Conservation (phyloP, 495 filamentous ascomycete genomes). For the Podospora pseudocomata region DNA sequence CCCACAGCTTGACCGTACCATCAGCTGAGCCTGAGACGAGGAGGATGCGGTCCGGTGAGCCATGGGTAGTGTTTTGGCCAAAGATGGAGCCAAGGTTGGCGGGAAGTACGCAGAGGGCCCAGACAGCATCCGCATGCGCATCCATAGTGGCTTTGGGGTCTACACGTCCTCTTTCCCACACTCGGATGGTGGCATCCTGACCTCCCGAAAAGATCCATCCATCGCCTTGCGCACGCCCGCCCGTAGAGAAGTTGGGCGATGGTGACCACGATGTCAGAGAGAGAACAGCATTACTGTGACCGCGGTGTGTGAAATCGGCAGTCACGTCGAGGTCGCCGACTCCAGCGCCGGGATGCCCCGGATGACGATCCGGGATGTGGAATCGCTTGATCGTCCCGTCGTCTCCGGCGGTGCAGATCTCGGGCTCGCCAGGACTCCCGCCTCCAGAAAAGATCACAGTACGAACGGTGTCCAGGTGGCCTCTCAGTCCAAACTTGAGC, state of each 20-base stretch:
- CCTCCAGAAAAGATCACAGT: constrained; percentile 95
- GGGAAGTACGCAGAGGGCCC: constrained; percentile 93
- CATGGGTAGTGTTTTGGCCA: constrained; percentile 63
- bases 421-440: constrained; percentile 88
- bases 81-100: constrained; percentile 73
- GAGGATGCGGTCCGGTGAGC: constrained; percentile 76
- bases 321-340: constrained; percentile 80
- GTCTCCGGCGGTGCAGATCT: constrained; percentile 94
- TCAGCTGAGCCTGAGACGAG: constrained; percentile 91
- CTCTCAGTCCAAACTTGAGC: constrained; percentile 84
- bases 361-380: constrained; percentile 75
- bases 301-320: constrained; percentile 91
- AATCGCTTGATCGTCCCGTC: constrained; percentile 94
- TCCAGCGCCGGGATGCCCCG: constrained; percentile 48
- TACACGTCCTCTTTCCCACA: constrained; percentile 91
- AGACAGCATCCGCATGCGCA: constrained; percentile 92
- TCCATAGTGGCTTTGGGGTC: constrained; percentile 94
- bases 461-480: constrained; percentile 89
- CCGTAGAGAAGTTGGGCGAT: constrained; percentile 79
- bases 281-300: constrained; percentile 86
- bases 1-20: constrained; percentile 90
- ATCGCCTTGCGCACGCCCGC: constrained; percentile 77
- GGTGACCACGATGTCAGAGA: constrained; percentile 82
- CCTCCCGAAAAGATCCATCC: constrained; percentile 98
- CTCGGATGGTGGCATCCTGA: constrained; percentile 85